Base-by-base conservation (phyloP, 371 early-diverging fungal species). In the Mortierella polycephala region DNA sequence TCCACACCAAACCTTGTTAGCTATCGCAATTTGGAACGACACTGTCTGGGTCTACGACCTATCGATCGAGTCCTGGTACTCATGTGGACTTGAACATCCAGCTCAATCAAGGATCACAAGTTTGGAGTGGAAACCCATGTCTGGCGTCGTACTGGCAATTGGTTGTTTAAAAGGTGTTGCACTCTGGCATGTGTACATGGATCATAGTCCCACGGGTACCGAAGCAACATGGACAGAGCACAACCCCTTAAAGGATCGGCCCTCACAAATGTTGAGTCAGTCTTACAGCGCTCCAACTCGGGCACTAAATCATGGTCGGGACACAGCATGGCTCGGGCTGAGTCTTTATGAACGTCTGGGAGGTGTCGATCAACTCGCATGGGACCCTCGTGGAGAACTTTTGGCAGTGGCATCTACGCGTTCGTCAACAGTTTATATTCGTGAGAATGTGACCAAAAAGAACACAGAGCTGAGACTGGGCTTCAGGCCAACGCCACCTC, bases 111-210 rank as follows among this genome's bases (percentile, higher is more conserved):
- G 40, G 39, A 62, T 79, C 50, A 63, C 57, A 52, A 69, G 40
- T 16, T 53, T 79, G 20, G 64, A 79, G 11, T 79, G 80, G 80
- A 73, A 73, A 40, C 80, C 80, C 40, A 79, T 69, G 80, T 72
- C 80, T 18, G 80, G 80, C 16, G 73, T 69, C 7, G 60, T 73
- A 2, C 49, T 79, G 7, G 73, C 80, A 1, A 52, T 79, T 8
- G 80, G 69, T 10, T 79, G 80, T 40, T 49, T 20, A 7, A 67
- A 62, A 5, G 80, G 80, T 2, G 67, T 79, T 20, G 65, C 69
- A 5, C 52, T 73, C 6, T 79, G 80, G 80, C 57, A 73, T n/a
- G 73, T 79, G 7, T 79, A 59, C 53, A 60, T 63, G 41, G 73
- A 69, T 52, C 69, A 69, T 40, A 47, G 21, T 49, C 47, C 53